Evolutionary conservation across 352 stramenopile genomes (phyloP).

Genomic region (Phytophthora uliginosa): DNA sequence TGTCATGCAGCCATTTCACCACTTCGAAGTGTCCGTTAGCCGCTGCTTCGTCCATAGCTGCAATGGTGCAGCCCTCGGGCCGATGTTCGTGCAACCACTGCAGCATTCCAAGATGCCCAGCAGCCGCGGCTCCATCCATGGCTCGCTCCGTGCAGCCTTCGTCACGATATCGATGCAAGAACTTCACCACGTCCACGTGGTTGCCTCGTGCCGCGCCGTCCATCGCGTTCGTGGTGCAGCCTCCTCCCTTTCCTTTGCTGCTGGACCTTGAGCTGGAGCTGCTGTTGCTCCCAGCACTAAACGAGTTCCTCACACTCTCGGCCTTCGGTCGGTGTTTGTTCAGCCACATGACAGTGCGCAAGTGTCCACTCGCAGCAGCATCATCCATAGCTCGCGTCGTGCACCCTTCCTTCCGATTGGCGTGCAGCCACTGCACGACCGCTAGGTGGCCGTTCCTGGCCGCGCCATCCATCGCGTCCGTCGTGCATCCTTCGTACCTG

Average conservation of each 20-base stretch:
- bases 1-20: constrained; percentile 45
- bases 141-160: constrained; percentile 45
- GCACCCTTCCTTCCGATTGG: constrained; percentile 38
- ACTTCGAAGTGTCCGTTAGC: constrained; percentile 40
- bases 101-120: constrained; percentile 39
- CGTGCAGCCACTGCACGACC: constrained; percentile 43
- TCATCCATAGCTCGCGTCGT: constrained; percentile 50
- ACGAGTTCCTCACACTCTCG: constrained; percentile 15
- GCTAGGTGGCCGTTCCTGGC: constrained; percentile 37
- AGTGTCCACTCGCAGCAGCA: constrained; percentile 43
- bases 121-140: constrained; percentile 43
- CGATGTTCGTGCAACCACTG: constrained; percentile 45
- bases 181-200: constrained; percentile 45
- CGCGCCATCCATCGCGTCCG: constrained; percentile 39
- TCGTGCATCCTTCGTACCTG: constrained; percentile 28
- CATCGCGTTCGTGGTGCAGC: constrained; percentile 46
- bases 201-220: constrained; percentile 36
- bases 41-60: constrained; percentile 42
- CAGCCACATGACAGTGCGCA: constrained; percentile 49
- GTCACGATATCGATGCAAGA: constrained; percentile 41
- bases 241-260: constrained; percentile 18
- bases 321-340: constrained; percentile 28
- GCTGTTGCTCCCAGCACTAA: constrained; percentile 23
- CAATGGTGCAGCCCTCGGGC: constrained; percentile 33
- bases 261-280: constrained; percentile 23